phyloP scores from a whole-genome alignment of 495 filamentous ascomycete species.

The Hypoxylon intermedium region DNA sequence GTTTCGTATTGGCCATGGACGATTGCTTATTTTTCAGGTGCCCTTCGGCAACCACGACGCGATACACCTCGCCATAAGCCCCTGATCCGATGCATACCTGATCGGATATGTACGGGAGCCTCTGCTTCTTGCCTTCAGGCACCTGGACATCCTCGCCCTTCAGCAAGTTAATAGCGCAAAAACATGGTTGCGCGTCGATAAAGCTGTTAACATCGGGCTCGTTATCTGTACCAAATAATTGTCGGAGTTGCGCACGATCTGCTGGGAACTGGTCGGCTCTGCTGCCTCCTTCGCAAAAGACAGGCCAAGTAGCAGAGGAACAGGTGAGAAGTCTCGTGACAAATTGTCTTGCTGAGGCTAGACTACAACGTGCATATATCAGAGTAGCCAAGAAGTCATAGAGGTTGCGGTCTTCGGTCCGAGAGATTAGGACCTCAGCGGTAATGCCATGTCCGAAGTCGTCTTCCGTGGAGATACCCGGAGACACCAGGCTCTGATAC shows the following conservation, averaged over 20 bases:
- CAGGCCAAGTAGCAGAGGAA: slow-evolving; percentile 22
- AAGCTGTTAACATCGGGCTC: slow-evolving; percentile 39
- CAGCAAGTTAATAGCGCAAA: slow-evolving; percentile 44
- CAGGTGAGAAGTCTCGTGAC: slow-evolving; percentile 31
- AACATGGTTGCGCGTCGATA: slow-evolving; percentile 42
- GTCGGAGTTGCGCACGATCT: slow-evolving; percentile 22
- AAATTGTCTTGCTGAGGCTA: slow-evolving; percentile 43
- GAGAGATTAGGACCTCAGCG: slow-evolving; percentile 22
- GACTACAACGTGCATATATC: slow-evolving; percentile 40
- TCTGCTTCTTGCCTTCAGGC: slow-evolving; percentile 29
- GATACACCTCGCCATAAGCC: slow-evolving; percentile 43
- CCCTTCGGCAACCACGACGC: slow-evolving; percentile 45
- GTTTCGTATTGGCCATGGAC: slow-evolving; percentile 25
- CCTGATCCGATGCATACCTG: slow-evolving; percentile 33
- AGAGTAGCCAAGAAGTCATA: slow-evolving; percentile 44
- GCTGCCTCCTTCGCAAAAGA: background rate
- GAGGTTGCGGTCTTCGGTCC: slow-evolving; percentile 35
- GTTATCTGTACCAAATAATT: slow-evolving; percentile 33
- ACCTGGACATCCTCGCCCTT: slow-evolving; percentile 38
- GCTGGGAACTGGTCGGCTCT: slow-evolving; percentile 18
- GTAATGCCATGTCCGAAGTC: slow-evolving; percentile 17
- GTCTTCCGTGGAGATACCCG: background rate
- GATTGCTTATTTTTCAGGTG: slow-evolving; percentile 39
- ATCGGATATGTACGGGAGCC: slow-evolving; percentile 44
- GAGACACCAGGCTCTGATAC: slow-evolving; percentile 34